Evolutionary conservation across 148 eudicot species (phyloP).

Genomic region (Chenopodium album): DNA sequence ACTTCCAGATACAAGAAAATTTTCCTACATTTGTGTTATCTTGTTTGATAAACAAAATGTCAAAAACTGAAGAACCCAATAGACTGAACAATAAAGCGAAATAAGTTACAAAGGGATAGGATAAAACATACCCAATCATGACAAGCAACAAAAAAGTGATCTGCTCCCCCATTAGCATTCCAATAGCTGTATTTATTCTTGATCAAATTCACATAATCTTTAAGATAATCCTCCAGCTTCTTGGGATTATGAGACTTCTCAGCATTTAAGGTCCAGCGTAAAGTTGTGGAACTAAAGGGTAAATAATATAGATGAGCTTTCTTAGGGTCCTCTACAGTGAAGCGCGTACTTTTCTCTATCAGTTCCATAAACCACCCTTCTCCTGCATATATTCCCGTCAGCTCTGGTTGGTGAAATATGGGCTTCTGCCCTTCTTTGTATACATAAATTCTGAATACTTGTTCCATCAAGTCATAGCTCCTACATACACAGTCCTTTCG

Average conservation of each 20-base stretch:
- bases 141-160: conserved; percentile 83
- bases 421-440: conserved; percentile 82
- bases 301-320: conserved; percentile 79
- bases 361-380: conserved; percentile 93
- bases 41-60: no score
- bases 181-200: conserved; percentile 57
- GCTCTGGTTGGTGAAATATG: conserved; percentile 59
- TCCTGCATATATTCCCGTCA: conserved; percentile 69
- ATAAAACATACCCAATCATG: conserved; percentile 81
- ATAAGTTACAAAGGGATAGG: neutral
- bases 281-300: conserved; percentile 55
- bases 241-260: conserved; percentile 31
- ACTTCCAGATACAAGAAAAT: no score
- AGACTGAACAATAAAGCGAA: no score
- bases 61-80: no score
- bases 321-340: conserved; percentile 54
- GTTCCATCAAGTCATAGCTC: conserved; percentile 78
- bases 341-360: conserved; percentile 51
- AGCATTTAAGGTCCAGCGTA: conserved; percentile 51
- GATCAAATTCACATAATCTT: conserved; percentile 45
- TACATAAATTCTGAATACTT: conserved; percentile 52
- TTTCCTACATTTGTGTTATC: no score
- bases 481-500: conserved; percentile 32
- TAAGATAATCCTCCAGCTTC: conserved; percentile 48
- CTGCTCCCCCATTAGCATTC: conserved; percentile 64